Evolutionary conservation across 257 asterid genomes (phyloP).

Genomic region (Marsdenia floribunda): DNA sequence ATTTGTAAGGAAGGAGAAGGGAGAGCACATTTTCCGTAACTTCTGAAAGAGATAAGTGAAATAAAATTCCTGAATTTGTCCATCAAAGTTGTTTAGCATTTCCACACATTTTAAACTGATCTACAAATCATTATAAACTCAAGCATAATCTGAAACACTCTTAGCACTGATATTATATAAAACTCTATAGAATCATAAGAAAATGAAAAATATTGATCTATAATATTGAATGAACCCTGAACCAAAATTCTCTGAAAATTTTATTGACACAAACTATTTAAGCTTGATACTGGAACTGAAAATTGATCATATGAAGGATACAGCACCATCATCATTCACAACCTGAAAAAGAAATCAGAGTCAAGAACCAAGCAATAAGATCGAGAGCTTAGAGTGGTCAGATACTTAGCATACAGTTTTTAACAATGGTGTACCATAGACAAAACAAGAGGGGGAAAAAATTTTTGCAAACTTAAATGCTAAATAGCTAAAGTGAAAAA

Average conservation of each 20-base stretch:
- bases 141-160: background rate
- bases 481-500: background rate
- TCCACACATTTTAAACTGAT: background rate
- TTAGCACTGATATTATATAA: background rate
- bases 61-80: background rate
- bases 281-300: background rate
- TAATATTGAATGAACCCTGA: background rate
- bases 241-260: background rate
- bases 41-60: background rate
- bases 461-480: background rate
- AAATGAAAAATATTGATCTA: background rate
- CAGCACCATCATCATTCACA: slow-evolving; percentile 93
- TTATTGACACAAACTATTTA: background rate
- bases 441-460: background rate
- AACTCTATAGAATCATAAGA: background rate
- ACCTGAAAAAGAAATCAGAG: slow-evolving; percentile 43
- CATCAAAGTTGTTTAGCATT: background rate
- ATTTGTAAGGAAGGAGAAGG: background rate
- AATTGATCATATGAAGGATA: slow-evolving; percentile 50
- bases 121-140: background rate
- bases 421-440: background rate
- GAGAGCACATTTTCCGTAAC: background rate
- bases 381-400: background rate
- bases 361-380: background rate
- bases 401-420: background rate